These are phyloP conservation scores for Chalaropsis thielavioides DNA, from an alignment of 2,329 filamentous ascomycete species.

Conservation along the genomic window DNA sequence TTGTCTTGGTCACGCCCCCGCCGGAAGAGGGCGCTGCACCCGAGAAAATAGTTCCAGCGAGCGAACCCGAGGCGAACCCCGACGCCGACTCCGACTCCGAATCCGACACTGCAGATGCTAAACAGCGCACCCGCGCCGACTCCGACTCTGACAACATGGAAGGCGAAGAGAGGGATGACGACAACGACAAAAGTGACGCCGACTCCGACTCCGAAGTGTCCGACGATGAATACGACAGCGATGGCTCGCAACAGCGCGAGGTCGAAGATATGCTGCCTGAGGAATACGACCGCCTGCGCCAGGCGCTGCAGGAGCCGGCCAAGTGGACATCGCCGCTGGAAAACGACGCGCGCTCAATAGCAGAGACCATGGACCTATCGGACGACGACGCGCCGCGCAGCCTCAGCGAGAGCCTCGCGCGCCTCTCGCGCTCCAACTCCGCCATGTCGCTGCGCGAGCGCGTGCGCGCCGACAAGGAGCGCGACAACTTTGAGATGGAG, in stretches of 20 bases:
- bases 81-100: not conserved
- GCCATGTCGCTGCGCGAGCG: constrained; percentile 11
- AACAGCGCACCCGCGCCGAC: not conserved
- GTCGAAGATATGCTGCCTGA: constrained; percentile 11
- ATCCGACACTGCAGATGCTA: not conserved
- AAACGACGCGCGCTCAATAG: constrained; percentile 14
- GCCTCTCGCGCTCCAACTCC: constrained; percentile 8
- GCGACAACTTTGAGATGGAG: constrained; percentile 19
- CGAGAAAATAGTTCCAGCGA: not conserved
- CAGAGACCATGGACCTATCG: constrained; percentile 16
- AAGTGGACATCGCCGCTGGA: not conserved
- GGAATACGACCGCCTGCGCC: constrained; percentile 18
- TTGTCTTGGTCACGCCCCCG: constrained; percentile 7
- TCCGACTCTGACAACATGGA: not conserved
- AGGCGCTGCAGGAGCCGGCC: constrained; percentile 18
- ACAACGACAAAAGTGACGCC: not conserved
- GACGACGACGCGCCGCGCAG: constrained; percentile 14
- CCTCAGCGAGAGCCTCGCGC: constrained; percentile 13
- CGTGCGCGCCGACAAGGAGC: constrained; percentile 18
- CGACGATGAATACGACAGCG: constrained; percentile 7
- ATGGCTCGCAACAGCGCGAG: constrained; percentile 10
- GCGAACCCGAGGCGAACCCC: not conserved
- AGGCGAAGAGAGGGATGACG: not conserved
- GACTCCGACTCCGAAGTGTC: not conserved
- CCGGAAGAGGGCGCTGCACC: constrained; percentile 7